These are phyloP conservation scores for Pseudocercospora fijiensis DNA, from an alignment of 2,329 filamentous ascomycete species.

Conservation along the genomic window DNA sequence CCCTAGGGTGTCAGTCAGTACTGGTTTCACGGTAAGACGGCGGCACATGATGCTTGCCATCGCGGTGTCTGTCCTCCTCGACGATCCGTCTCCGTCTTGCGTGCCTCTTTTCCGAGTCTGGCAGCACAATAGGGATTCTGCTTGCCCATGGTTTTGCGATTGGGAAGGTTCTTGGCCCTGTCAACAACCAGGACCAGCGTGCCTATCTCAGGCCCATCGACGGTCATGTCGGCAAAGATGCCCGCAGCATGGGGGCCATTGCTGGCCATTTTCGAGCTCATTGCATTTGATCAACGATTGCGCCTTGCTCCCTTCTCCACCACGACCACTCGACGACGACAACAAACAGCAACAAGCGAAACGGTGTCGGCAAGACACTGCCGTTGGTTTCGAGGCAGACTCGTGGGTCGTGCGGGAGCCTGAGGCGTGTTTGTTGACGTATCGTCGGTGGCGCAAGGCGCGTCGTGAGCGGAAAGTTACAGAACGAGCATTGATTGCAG, in stretches of 20 bases:
- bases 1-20: slow-evolving; percentile 59
- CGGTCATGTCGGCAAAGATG: slow-evolving; percentile 89
- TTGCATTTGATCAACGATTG: background rate
- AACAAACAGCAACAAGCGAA: background rate
- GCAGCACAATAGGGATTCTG: slow-evolving; percentile 97
- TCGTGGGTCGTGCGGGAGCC: background rate
- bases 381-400: background rate
- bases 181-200: slow-evolving; percentile 91
- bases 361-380: background rate
- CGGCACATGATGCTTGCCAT: slow-evolving; percentile 65
- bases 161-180: slow-evolving; percentile 93
- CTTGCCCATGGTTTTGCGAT: slow-evolving; percentile 95
- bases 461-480: background rate
- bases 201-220: slow-evolving; percentile 90
- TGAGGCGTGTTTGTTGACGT: slow-evolving; percentile 7
- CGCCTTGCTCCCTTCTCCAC: background rate
- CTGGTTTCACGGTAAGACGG: slow-evolving; percentile 7
- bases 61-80: slow-evolving; percentile 91
- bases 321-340: background rate
- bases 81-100: slow-evolving; percentile 92
- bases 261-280: slow-evolving; percentile 25
- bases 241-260: slow-evolving; percentile 78
- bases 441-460: background rate
- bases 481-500: background rate
- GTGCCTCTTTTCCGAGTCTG: slow-evolving; percentile 90